Percentiles rank a stretch among this genome's conserved stretches.
These are phyloP conservation scores for Geranomyces variabilis DNA, from an alignment of 192 early-diverging fungal genomes.

Conservation along the genomic window DNA sequence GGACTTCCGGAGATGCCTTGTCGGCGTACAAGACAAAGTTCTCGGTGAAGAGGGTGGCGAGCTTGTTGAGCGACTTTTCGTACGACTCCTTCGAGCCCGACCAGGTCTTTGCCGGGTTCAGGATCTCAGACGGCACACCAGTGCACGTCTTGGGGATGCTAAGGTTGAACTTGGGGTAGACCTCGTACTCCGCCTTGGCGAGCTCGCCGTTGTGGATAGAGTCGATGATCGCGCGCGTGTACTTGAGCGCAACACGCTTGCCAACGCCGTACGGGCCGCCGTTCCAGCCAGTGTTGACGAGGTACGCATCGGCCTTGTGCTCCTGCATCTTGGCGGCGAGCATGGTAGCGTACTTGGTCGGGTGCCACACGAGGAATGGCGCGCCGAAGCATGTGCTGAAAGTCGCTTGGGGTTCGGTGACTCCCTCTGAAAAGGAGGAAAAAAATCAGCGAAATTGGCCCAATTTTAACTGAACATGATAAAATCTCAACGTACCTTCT, in stretches of 20 bases:
- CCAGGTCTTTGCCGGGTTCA: conserved; percentile 89
- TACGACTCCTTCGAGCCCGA: conserved; percentile 72
- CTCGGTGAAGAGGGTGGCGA: conserved; percentile 82
- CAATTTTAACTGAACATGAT: no score
- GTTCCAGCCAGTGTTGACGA: conserved; percentile 96
- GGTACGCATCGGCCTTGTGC: conserved; percentile 86
- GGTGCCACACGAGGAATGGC: conserved; percentile 97
- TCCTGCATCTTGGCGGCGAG: conserved; percentile 91
- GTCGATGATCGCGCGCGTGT: conserved; percentile 96
- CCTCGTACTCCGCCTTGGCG: conserved; percentile 78
- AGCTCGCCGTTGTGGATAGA: conserved; percentile 96
- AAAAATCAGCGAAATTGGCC: no score
- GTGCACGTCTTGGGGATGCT: conserved; percentile 80
- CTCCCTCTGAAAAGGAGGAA: conserved; percentile 69
- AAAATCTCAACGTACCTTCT: conserved; percentile 47
- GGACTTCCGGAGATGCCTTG: conserved; percentile 44
- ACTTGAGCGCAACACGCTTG: conserved; percentile 92
- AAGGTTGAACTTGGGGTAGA: conserved; percentile 87
- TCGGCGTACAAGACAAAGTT: conserved; percentile 89
- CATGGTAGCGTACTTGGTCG: conserved; percentile 94
- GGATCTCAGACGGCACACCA: conserved; percentile 78
- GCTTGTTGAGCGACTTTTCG: conserved; percentile 65
- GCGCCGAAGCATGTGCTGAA: conserved; percentile 82
- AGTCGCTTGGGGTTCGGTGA: conserved; percentile 88
- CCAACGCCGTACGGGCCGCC: conserved; percentile 90